phyloP scores from a whole-genome alignment of 2,329 filamentous ascomycete species.

The Alternaria alternata region DNA sequence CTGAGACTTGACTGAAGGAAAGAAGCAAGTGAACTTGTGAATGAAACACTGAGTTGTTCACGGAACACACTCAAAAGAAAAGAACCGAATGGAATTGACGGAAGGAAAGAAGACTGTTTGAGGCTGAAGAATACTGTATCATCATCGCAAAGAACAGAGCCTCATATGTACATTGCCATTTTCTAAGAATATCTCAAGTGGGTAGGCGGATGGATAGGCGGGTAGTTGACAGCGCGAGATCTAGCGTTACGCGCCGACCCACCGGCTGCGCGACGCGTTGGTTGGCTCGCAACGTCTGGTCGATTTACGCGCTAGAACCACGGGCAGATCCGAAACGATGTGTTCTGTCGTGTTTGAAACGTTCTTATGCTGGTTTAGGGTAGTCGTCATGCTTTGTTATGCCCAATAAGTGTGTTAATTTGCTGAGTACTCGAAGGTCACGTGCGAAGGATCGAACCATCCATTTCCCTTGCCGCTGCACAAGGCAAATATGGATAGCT shows the following conservation, averaged over 20 bases:
- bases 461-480: not conserved
- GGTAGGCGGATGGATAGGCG: slow-evolving; percentile 13
- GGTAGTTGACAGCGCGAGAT: slow-evolving; percentile 21
- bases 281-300: slow-evolving; percentile 23
- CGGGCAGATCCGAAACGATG: slow-evolving; percentile 20
- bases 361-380: slow-evolving; percentile 9
- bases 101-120: slow-evolving; percentile 14
- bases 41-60: slow-evolving; percentile 16
- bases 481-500: not conserved
- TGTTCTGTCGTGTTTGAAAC: slow-evolving; percentile 24
- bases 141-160: slow-evolving; percentile 4
- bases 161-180: slow-evolving; percentile 14
- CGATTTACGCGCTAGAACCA: slow-evolving; percentile 19
- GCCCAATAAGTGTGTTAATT: slow-evolving; percentile 7
- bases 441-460: slow-evolving; percentile 3
- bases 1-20: slow-evolving; percentile 9
- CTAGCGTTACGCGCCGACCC: slow-evolving; percentile 30
- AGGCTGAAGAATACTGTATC: slow-evolving; percentile 9
- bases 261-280: slow-evolving; percentile 27
- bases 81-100: slow-evolving; percentile 11
- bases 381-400: slow-evolving; percentile 8
- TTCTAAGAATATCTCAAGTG: slow-evolving; percentile 26
- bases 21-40: slow-evolving; percentile 3
- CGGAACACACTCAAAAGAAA: slow-evolving; percentile 28
- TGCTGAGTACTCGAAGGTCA: not conserved